Evolutionary conservation across 129 eudicot genomes (phyloP), one percentile per base, ranked within the genome.

Genomic region (Cynara cardunculus): DNA sequence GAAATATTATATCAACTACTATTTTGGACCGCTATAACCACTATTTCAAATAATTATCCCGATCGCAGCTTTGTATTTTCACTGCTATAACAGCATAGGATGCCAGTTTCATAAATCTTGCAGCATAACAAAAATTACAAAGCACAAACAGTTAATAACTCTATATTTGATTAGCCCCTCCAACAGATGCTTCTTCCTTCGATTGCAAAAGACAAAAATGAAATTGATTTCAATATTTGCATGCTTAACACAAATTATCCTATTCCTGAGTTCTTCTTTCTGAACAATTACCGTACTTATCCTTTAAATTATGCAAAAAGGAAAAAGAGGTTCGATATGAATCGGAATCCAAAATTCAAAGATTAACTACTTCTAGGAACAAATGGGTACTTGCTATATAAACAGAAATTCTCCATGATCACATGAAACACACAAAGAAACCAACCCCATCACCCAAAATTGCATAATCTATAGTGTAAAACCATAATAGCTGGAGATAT

Each of bases 361-460:
- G 34, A 5, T 7, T 18, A 34, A n/a, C 53, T 34, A 71, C 80
- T 32, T 24, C 59, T 16, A 62, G 14, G 31, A 77, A 66, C 27
- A 16, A 9, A 77, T 25, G 19, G 46, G 41, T 41, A 68, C n/a
- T 67, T 16, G 67, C 46, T 14, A 26, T 67, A 68, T 41, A 1
- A 68, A 68, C 30, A 28, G 19, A 18, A 78, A 78, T 78, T 69
- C 21, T 69, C 74, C 32, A 78, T 22, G 82, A 78, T 69, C 69
- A 24, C 66, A 44, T 25, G 37, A 53, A 44, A 27, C 12, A 73
- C 66, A 74, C 7, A 73, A 9, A 14, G 5, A 9, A 37, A 12
- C 7, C 22, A 13, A 14, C 10, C 3, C 19, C 2, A 74, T 18
- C 25, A 49, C 0, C 67, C 16, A 53, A 18, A 74, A 26, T 49